A percentile compares a stretch with the other conserved stretches of the same genome.
These are phyloP conservation scores for Candida ortonii DNA, from an alignment of 805 yeast genomes.

Conservation along the genomic window DNA sequence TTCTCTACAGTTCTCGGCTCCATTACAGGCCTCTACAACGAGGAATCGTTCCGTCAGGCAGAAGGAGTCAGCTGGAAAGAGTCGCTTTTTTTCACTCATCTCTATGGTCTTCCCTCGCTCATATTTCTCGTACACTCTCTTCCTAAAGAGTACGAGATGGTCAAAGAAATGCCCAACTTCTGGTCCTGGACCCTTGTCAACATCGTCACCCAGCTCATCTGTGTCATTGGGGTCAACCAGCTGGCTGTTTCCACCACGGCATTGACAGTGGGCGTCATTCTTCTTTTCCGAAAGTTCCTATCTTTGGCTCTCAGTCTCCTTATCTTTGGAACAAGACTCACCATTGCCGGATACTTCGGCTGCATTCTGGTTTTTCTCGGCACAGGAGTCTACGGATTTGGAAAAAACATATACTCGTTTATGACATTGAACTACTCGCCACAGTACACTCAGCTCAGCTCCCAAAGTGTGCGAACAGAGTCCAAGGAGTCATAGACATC, in stretches of 20 bases:
- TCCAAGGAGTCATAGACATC: no score
- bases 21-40: constrained; percentile 56
- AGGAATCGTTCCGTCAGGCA: constrained; percentile 44
- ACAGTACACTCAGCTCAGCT: no score
- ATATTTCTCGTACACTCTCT: constrained; percentile 32
- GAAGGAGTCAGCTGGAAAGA: constrained; percentile 59
- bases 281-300: constrained; percentile 58
- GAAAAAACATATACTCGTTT: not conserved
- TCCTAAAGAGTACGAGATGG: constrained; percentile 13
- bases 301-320: constrained; percentile 56
- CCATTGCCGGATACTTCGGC: constrained; percentile 42
- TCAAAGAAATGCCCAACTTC: constrained; percentile 1
- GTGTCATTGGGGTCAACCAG: constrained; percentile 66
- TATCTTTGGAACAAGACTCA: constrained; percentile 47
- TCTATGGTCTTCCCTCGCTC: constrained; percentile 54
- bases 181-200: constrained; percentile 38
- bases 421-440: no score
- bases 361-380: constrained; percentile 53
- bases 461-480: no score
- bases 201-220: constrained; percentile 53
- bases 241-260: constrained; percentile 59
- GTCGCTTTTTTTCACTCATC: constrained; percentile 57
- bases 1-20: constrained; percentile 52
- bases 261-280: constrained; percentile 57
- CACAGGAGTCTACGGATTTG: constrained; percentile 42